phyloP scores from a whole-genome alignment of 2,329 filamentous ascomycete species.

The Thermothelomyces thermophilus region DNA sequence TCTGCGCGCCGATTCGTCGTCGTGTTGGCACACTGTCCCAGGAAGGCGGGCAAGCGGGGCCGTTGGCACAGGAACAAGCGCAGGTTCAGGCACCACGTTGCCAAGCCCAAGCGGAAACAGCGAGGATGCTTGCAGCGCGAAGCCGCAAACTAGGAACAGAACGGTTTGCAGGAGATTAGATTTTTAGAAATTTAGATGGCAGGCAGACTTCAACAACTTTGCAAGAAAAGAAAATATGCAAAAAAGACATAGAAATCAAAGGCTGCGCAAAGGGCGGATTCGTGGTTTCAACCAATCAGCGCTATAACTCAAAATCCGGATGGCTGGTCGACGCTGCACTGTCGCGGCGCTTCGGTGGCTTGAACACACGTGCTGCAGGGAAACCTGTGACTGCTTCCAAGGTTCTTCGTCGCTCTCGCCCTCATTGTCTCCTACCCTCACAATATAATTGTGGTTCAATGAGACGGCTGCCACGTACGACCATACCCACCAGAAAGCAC shows the following conservation, averaged over 20 bases:
- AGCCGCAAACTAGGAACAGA: neutral
- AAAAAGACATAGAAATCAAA: neutral
- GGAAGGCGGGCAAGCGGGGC: conserved; percentile 3
- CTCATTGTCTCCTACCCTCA: too few relatives aligned
- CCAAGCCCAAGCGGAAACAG: neutral
- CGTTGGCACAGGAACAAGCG: conserved; percentile 6
- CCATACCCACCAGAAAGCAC: too few relatives aligned
- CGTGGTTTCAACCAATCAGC: neutral
- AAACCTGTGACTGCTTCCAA: too few relatives aligned
- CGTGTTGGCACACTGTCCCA: neutral
- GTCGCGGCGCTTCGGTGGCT: neutral
- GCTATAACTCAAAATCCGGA: neutral
- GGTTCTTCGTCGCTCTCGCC: too few relatives aligned
- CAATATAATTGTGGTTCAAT: too few relatives aligned
- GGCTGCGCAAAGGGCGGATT: neutral
- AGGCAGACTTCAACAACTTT: too few relatives aligned
- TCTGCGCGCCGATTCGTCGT: neutral
- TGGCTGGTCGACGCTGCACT: neutral
- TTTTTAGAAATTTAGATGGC: too few relatives aligned
- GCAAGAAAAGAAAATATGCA: neutral
- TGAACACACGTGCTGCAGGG: too few relatives aligned
- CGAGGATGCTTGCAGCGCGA: neutral
- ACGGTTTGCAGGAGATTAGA: too few relatives aligned
- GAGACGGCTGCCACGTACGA: too few relatives aligned
- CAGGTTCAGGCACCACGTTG: neutral